Percentiles rank a stretch among this genome's conserved stretches.
Conservation (phyloP, 2,329 filamentous ascomycete genomes). For the Hansfordia pulvinata region DNA sequence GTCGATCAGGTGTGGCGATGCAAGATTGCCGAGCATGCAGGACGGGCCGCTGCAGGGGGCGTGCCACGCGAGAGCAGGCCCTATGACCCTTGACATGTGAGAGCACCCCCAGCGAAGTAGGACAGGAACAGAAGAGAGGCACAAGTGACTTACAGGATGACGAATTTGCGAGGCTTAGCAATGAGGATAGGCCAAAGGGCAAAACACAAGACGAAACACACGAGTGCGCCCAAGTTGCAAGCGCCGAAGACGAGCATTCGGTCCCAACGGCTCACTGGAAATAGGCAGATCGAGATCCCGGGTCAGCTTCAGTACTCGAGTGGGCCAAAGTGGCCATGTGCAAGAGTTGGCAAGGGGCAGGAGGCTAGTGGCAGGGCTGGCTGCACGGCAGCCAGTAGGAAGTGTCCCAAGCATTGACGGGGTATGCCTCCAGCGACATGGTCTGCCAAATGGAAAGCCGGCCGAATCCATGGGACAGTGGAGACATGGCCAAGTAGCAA, state of each 20-base stretch:
- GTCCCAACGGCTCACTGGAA: constrained; percentile 95
- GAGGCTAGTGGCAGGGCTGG: no score
- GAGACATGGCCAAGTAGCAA: constrained; percentile 14
- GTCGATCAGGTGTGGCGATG: constrained; percentile 3
- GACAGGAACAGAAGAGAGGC: constrained; percentile 8
- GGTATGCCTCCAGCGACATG: no score
- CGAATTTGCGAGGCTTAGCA: constrained; percentile 81
- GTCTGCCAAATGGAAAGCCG: no score
- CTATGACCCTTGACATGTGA: no score
- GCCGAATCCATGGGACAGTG: constrained; percentile 25
- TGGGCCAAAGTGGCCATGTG: constrained; percentile 17
- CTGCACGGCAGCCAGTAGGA: no score
- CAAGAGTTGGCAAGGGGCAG: constrained; percentile 23
- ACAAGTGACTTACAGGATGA: constrained; percentile 85
- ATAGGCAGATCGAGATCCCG: constrained; percentile 14
- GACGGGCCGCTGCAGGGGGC: no score
- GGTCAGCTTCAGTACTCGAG: constrained; percentile 12
- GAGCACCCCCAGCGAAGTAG: constrained; percentile 6
- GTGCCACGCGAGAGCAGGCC: no score
- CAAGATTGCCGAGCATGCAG: no score
- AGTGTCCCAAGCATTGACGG: no score
- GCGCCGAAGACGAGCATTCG: constrained; percentile 82
- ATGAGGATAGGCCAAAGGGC: constrained; percentile 75
- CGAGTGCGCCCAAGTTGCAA: constrained; percentile 78
- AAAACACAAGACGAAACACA: constrained; percentile 90